Percentiles rank a stretch among this genome's conserved stretches.
Evolutionary conservation across 768 basidiomycete genomes (phyloP).

Genomic region (Chalciporus piperatus): DNA sequence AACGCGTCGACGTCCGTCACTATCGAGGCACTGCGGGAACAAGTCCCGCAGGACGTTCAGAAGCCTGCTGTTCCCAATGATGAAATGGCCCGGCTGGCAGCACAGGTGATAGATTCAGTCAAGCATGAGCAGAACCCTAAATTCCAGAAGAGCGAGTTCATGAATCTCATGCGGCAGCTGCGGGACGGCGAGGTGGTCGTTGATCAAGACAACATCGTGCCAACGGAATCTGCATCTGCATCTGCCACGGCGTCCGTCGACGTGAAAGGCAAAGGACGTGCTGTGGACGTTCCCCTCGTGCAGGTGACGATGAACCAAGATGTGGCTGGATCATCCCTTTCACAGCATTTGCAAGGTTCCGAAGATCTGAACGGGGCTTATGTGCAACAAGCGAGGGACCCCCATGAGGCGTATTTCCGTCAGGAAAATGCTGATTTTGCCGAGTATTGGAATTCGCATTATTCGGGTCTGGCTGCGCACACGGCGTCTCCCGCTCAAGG

Average conservation of each 20-base stretch:
- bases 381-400: constrained; percentile 32
- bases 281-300: constrained; percentile 19
- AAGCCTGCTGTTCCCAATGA: constrained; percentile 40
- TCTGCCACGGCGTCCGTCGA: constrained; percentile 28
- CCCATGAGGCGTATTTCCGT: constrained; percentile 66
- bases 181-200: constrained; percentile 77
- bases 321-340: constrained; percentile 1
- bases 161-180: constrained; percentile 82
- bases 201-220: constrained; percentile 75
- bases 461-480: constrained; percentile 22
- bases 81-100: constrained; percentile 79
- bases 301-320: background rate
- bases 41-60: constrained; percentile 21
- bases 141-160: constrained; percentile 80
- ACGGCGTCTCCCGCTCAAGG: constrained; percentile 19
- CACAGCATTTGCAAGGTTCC: constrained; percentile 18
- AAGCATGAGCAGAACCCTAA: constrained; percentile 76
- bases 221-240: constrained; percentile 35
- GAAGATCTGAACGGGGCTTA: constrained; percentile 16
- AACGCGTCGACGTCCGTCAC: constrained; percentile 16
- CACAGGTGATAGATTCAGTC: constrained; percentile 71
- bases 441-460: constrained; percentile 53
- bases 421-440: constrained; percentile 69
- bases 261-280: constrained; percentile 68
- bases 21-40: constrained; percentile 7